Percentiles rank a stretch among this genome's conserved stretches.
These are phyloP conservation scores for Suhomyces sp. DNA, from an alignment of 805 yeast species.

Conservation along the genomic window DNA sequence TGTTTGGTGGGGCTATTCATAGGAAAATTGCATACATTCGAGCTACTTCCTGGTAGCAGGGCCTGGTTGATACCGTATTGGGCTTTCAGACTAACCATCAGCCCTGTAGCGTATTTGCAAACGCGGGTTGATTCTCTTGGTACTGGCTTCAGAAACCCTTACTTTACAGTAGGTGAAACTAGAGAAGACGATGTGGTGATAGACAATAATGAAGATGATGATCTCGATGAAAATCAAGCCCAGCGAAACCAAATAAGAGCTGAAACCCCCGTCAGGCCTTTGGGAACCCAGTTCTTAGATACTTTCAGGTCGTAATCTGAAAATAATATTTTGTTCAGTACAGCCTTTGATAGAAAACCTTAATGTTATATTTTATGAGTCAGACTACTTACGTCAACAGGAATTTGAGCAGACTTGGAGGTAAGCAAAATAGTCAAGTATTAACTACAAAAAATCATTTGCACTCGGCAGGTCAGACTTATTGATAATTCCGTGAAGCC, in stretches of 20 bases:
- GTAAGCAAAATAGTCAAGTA: not conserved
- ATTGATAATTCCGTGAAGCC: too few relatives aligned
- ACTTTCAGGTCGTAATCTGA: slow-evolving; percentile 44
- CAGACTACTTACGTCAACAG: not conserved
- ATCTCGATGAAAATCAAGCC: slow-evolving; percentile 15
- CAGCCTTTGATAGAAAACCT: too few relatives aligned
- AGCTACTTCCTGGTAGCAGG: slow-evolving; percentile 36
- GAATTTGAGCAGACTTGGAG: not conserved
- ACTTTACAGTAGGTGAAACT: not conserved
- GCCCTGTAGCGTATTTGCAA: not conserved
- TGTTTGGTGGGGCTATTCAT: slow-evolving; percentile 35
- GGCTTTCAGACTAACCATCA: slow-evolving; percentile 25
- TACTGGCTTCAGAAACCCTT: not conserved
- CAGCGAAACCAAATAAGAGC: slow-evolving; percentile 34
- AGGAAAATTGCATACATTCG: slow-evolving; percentile 34
- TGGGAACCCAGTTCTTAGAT: slow-evolving; percentile 59
- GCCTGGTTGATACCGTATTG: slow-evolving; percentile 31
- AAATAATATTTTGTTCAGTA: too few relatives aligned
- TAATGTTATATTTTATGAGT: too few relatives aligned
- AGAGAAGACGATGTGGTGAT: slow-evolving; percentile 22
- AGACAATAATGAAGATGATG: slow-evolving; percentile 23
- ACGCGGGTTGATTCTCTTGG: not conserved
- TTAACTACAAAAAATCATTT: too few relatives aligned
- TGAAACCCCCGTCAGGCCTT: slow-evolving; percentile 60
- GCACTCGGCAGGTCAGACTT: too few relatives aligned